phyloP scores from a whole-genome alignment of 2,329 filamentous ascomycete genomes.

The Fusarium staphyleae region DNA sequence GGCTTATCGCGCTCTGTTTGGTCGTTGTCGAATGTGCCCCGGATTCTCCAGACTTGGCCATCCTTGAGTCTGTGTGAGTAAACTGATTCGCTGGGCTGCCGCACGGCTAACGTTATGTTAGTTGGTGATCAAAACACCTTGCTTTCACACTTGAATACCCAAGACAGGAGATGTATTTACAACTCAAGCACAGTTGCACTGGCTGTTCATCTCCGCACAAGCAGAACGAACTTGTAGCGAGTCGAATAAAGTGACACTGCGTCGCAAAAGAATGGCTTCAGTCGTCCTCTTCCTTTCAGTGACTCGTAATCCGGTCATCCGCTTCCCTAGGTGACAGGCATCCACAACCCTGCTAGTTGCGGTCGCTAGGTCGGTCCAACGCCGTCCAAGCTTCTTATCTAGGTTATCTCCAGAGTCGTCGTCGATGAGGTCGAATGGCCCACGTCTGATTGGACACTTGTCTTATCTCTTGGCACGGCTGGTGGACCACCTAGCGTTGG shows the following conservation, averaged over 20 bases:
- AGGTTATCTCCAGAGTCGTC: constrained; percentile 15
- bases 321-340: constrained; percentile 29
- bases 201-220: too few relatives aligned
- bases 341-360: constrained; percentile 1
- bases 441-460: constrained; percentile 36
- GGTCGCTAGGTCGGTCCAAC: constrained; percentile 21
- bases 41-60: constrained; percentile 4
- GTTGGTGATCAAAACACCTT: neutral
- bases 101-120: too few relatives aligned
- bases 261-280: neutral
- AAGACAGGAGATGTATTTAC: too few relatives aligned
- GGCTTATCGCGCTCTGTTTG: constrained; percentile 12
- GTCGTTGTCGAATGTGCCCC: constrained; percentile 7
- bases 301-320: constrained; percentile 13
- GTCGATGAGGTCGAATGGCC: constrained; percentile 27
- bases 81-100: neutral
- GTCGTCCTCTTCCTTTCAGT: neutral
- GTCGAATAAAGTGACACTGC: neutral
- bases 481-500: constrained; percentile 29
- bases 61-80: neutral
- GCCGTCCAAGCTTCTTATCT: constrained; percentile 32
- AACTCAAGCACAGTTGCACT: too few relatives aligned
- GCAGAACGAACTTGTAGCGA: neutral
- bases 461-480: constrained; percentile 43
- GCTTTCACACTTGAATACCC: too few relatives aligned